Evolutionary conservation across 2,329 filamentous ascomycete species (phyloP), one percentile per base, ranked within the genome.

Genomic region (Juglanconis oblonga): DNA sequence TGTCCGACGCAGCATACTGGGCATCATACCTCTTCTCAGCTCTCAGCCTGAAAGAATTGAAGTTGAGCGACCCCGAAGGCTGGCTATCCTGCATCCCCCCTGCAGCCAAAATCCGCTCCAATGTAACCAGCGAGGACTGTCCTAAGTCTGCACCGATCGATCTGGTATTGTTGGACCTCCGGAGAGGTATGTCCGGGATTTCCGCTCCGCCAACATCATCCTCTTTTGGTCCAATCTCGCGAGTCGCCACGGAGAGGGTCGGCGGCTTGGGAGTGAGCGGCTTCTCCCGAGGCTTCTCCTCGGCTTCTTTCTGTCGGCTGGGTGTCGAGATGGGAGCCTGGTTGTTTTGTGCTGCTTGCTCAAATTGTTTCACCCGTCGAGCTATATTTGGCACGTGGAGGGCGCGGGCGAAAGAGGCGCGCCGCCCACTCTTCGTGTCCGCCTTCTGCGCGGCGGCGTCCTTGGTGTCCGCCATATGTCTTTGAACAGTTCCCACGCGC

Each of bases 171-270:
- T 51, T 35, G n/a, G 55, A 40, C 47, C 59, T 58, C 31, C 62
- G 62, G 38, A 63, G 55, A 31, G 62, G 62, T 10, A 63, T 63
- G 14, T 62, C 59, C 13, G 62, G 62, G 29, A 63, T 58, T 3
- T 56, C 55, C 7, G 59, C 62, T 11, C 59, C 58, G 9, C 47
- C 36, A 35, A 32, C n/a, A 29, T 63, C 56, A 3, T 53, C 52
- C 4, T 33, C 58, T 42, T 36, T 35, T 36, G 4, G 13, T 33
- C 52, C 50, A 49, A 38, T 32, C 29, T 54, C 53, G 24, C 45
- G 51, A 31, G 47, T 5, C 24, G 54, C 47, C 14, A 55, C 44
- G 11, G 50, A 42, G 1, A 32, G 24, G 5, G 49, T 50, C 40
- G 55, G 47, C 11, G 40, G 53, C 29, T 52, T 51, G 4, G 58